Conservation (phyloP, 768 basidiomycete genomes). For the Saitozyma podzolica region DNA sequence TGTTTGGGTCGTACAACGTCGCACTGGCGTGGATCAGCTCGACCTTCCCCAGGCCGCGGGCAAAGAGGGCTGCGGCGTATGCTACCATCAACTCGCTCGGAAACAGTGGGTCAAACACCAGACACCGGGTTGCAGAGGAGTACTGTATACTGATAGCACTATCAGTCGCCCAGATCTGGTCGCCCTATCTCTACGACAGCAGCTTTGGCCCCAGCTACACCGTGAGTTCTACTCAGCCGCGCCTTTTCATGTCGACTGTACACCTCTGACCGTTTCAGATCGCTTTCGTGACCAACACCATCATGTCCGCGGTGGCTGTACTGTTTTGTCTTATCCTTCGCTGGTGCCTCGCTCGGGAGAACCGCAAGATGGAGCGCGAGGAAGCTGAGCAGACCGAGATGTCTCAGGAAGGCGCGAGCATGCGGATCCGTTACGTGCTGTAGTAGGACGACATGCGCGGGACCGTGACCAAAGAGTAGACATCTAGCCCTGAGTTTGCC, state of each 20-base stretch:
- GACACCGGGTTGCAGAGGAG: background rate
- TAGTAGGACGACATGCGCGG: too few species aligned
- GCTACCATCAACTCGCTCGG: constrained; percentile 37
- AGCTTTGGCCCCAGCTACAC: constrained; percentile 30
- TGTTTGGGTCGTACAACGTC: constrained; percentile 39
- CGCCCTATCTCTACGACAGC: constrained; percentile 38
- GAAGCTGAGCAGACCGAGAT: constrained; percentile 2
- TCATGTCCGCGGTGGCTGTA: constrained; percentile 27
- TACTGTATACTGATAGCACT: constrained; percentile 1
- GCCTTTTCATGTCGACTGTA: background rate
- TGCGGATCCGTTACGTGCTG: too few species aligned
- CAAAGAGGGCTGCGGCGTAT: constrained; percentile 38
- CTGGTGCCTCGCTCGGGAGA: constrained; percentile 26
- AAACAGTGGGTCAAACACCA: constrained; percentile 20
- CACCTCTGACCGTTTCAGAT: background rate
- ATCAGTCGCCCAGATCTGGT: constrained; percentile 40
- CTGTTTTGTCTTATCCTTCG: constrained; percentile 27
- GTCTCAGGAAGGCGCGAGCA: too few species aligned
- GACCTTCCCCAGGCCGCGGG: constrained; percentile 35
- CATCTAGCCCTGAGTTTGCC: too few species aligned
- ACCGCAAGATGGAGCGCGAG: constrained; percentile 33
- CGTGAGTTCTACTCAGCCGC: constrained; percentile 27
- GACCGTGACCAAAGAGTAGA: too few species aligned
- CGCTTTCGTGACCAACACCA: constrained; percentile 22
- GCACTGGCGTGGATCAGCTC: constrained; percentile 36